These are phyloP conservation scores for Fusarium dlaminii DNA, from an alignment of 2,329 filamentous ascomycete genomes.

Conservation along the genomic window DNA sequence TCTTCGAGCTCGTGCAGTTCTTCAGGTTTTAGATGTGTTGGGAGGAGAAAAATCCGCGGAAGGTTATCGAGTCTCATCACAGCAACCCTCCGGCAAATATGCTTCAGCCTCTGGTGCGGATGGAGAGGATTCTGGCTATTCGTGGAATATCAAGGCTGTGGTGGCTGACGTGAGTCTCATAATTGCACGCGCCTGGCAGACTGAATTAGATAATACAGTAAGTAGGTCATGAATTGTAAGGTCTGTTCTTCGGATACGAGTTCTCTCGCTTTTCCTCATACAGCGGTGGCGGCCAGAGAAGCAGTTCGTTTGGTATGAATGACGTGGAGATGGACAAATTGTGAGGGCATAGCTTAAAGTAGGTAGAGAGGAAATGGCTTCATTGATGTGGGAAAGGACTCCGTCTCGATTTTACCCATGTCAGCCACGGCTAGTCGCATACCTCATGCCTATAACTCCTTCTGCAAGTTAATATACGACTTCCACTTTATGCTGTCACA, in stretches of 20 bases:
- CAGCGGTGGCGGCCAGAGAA: background rate
- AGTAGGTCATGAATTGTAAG: background rate
- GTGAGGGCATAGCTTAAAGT: background rate
- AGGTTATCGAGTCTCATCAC: constrained; percentile 45
- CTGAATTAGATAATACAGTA: background rate
- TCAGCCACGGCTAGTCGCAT: background rate
- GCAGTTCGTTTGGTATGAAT: background rate
- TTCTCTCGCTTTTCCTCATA: background rate
- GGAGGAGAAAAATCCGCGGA: constrained; percentile 78
- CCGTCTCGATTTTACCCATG: background rate
- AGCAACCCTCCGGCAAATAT: background rate
- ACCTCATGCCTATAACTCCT: background rate
- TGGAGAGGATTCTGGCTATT: background rate
- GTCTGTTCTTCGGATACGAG: background rate
- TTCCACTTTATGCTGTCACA: background rate
- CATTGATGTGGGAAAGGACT: background rate
- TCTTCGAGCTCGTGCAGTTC: constrained; percentile 73
- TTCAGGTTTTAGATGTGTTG: constrained; percentile 72
- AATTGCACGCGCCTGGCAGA: background rate
- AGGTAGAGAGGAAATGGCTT: background rate
- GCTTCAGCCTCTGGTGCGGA: background rate
- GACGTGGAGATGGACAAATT: constrained; percentile 6
- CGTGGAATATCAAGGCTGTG: background rate
- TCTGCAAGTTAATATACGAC: background rate
- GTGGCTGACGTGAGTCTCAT: constrained; percentile 2